phyloP scores from a whole-genome alignment of 192 early-diverging fungal genomes.

The Rhizophagus sp. region DNA sequence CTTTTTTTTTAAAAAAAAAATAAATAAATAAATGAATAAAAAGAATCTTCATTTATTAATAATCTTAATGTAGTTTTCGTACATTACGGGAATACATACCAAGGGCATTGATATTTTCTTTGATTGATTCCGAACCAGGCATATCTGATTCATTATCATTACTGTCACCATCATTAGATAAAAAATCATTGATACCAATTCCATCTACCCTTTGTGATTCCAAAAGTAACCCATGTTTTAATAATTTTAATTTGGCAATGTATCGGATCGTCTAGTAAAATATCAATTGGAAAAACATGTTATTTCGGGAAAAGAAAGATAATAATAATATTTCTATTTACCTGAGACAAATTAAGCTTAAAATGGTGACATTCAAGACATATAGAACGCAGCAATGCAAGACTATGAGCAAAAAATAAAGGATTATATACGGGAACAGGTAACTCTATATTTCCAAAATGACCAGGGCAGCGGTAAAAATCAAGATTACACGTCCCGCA shows the following conservation, averaged over 20 bases:
- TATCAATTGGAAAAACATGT: not conserved
- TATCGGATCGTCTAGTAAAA: slow-evolving; percentile 54
- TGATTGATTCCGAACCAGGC: not conserved
- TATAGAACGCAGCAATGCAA: slow-evolving; percentile 78
- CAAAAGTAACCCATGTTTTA: slow-evolving; percentile 83
- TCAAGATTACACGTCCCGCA: slow-evolving; percentile 85
- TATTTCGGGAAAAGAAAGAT: not conserved
- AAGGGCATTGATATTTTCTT: not conserved
- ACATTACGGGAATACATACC: not conserved
- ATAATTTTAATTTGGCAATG: slow-evolving; percentile 77
- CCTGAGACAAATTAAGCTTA: slow-evolving; percentile 58
- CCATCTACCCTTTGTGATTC: slow-evolving; percentile 84
- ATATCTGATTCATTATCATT: slow-evolving; percentile 58
- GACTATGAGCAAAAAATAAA: slow-evolving; percentile 91
- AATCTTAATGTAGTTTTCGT: not conserved
- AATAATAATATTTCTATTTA: slow-evolving; percentile 32
- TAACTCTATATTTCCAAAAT: slow-evolving; percentile 97
- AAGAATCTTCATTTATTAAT: not conserved
- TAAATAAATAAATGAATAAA: not conserved
- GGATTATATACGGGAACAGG: slow-evolving; percentile 88
- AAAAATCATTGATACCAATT: slow-evolving; percentile 46
- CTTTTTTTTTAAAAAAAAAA: not conserved
- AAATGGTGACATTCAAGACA: slow-evolving; percentile 93
- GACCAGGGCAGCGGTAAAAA: slow-evolving; percentile 87
- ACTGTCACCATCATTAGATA: slow-evolving; percentile 38